Evolutionary conservation across 2,329 filamentous ascomycete species (phyloP), one percentile per base, ranked within the genome.

Genomic region (Fusarium temperatum): DNA sequence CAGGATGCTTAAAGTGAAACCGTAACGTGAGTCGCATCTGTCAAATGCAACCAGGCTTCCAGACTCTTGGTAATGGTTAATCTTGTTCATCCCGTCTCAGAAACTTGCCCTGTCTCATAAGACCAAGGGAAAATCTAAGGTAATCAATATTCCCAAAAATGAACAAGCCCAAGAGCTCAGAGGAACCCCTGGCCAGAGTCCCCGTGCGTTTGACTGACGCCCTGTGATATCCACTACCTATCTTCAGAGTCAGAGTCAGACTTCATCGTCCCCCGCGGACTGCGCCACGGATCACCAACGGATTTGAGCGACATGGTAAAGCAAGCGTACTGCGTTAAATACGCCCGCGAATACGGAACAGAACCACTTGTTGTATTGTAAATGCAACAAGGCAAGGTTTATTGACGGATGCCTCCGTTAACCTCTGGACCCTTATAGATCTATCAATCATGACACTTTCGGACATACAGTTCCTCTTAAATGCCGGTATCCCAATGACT

Each of bases 231-330:
- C 74, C 74, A 76, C 66, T 24, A 24, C 24, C 35, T 28, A 17
- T 26, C 26, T 53, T 35, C 20, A 36, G 32, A 26, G 14, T 8
- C 32, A 35, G 32, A 35, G 2, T 35, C 32, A 35, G 32, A 17
- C 12, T 45, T 35, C 20, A 20, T 54, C 36, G 32, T 66, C 48
- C 58, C 44, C 36, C 56, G 58, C 61, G 63, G 61, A 59, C 75
- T 77, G 73, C 75, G 75, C 75, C 75, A 77, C 75, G 70, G 28
- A 50, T 32, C 47, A 50, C 45, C 26, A n/a, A 48, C 47, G 48
- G 63, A 53, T 71, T 66, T 73, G 61, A 71, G 64, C 62, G 73
- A 67, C 57, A 66, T 48, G 55, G 35, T 42, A 17, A 66, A 36
- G 48, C 38, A 57, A 66, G 65, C 65, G 50, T 68, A 66, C 30